These are phyloP conservation scores for Coffea humblotiana DNA, from an alignment of 305 asterid species.

Conservation along the genomic window DNA sequence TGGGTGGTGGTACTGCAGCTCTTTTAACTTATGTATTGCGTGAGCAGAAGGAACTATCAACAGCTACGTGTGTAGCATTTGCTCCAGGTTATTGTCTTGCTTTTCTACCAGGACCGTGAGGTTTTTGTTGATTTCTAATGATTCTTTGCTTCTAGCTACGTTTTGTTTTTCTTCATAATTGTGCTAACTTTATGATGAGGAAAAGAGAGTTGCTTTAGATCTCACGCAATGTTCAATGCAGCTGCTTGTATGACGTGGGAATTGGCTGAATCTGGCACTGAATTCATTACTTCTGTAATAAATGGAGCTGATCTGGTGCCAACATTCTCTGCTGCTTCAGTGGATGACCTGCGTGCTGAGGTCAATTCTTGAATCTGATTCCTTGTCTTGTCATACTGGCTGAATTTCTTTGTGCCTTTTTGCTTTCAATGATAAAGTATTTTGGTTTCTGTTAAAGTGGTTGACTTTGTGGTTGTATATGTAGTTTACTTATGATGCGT, in stretches of 20 bases:
- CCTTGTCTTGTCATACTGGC: neutral
- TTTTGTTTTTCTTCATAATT: neutral
- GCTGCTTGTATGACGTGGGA: conserved; percentile 99
- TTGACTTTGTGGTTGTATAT: neutral
- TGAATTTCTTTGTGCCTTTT: neutral
- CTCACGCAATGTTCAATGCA: conserved; percentile 35
- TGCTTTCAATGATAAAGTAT: neutral
- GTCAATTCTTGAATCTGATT: conserved; percentile 36
- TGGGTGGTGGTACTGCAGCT: conserved; percentile 98
- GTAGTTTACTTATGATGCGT: no score
- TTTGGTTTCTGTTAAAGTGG: neutral
- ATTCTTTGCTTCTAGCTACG: no score
- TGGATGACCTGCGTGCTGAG: conserved; percentile 95
- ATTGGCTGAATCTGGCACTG: conserved; percentile 87
- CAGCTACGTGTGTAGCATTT: conserved; percentile 82
- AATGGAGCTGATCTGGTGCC: conserved; percentile 98
- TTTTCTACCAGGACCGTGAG: neutral
- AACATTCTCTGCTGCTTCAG: conserved; percentile 94
- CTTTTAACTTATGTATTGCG: conserved; percentile 82
- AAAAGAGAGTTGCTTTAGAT: conserved; percentile 1
- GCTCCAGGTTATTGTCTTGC: conserved; percentile 78
- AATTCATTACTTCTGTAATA: conserved; percentile 71
- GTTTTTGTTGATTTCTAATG: neutral
- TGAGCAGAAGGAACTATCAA: conserved; percentile 75
- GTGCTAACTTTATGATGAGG: neutral